Conservation (phyloP, 2,329 filamentous ascomycete genomes). For the Sarocladiaceae sp. region DNA sequence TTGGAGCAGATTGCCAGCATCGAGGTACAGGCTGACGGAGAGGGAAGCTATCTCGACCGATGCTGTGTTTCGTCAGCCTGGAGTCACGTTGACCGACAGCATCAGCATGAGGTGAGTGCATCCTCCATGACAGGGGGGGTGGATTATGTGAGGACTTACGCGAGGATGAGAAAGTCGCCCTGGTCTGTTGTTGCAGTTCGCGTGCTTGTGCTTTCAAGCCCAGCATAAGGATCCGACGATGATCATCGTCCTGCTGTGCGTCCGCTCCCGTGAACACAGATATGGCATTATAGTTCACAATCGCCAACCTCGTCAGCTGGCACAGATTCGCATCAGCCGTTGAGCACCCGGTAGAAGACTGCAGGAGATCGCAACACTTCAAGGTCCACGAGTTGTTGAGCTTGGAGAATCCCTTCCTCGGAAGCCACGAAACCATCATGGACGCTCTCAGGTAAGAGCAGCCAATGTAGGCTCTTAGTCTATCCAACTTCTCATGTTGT, state of each 20-base stretch:
- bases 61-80: too few species aligned
- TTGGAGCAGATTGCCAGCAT: slow-evolving; percentile 30
- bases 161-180: slow-evolving; percentile 22
- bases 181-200: slow-evolving; percentile 33
- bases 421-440: not conserved
- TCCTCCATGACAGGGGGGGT: too few species aligned
- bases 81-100: too few species aligned
- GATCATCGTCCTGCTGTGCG: slow-evolving; percentile 26
- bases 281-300: too few species aligned
- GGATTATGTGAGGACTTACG: slow-evolving; percentile 16
- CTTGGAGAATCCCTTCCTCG: too few species aligned
- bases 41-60: slow-evolving; percentile 25
- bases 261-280: too few species aligned
- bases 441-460: slow-evolving; percentile 31
- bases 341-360: too few species aligned
- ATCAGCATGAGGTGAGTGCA: too few species aligned
- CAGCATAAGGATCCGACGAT: slow-evolving; percentile 36
- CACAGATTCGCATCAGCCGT: too few species aligned
- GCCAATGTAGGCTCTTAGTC: slow-evolving; percentile 39
- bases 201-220: slow-evolving; percentile 40
- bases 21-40: slow-evolving; percentile 32
- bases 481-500: slow-evolving; percentile 27
- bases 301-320: too few species aligned
- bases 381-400: too few species aligned
- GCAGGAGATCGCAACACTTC: too few species aligned